phyloP scores from a whole-genome alignment of 176 grass and related monocot genomes.

The Olyra latifolia region DNA sequence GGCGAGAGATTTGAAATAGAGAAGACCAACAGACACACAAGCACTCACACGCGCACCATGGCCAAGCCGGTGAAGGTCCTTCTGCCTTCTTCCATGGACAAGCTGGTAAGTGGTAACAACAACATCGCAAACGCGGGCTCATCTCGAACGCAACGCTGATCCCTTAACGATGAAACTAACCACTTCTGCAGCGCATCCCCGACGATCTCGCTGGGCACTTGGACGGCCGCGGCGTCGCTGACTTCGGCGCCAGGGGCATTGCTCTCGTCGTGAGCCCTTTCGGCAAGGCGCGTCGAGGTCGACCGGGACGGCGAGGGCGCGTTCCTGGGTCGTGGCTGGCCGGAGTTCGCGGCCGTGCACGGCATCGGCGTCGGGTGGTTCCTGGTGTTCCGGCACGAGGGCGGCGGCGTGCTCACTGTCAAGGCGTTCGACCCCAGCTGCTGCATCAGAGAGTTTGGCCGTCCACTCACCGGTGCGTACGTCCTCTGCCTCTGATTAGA shows the following conservation, averaged over 20 bases:
- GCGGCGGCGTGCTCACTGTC: conserved; percentile 16
- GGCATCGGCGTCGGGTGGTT: conserved; percentile 28
- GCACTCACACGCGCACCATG: too few relatives aligned
- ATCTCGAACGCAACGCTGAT: too few relatives aligned
- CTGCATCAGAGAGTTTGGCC: conserved; percentile 6
- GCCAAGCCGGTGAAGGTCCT: too few relatives aligned
- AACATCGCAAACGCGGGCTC: too few relatives aligned
- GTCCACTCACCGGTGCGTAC: neutral
- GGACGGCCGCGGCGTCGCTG: neutral
- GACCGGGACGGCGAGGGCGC: conserved; percentile 26
- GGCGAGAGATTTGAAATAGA: too few relatives aligned
- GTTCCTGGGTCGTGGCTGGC: conserved; percentile 37
- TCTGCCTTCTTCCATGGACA: too few relatives aligned
- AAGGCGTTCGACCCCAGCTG: conserved; percentile 35
- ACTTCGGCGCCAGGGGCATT: neutral
- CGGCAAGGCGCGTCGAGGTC: conserved; percentile 36
- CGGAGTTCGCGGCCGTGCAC: conserved; percentile 35
- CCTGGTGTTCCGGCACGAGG: conserved; percentile 34
- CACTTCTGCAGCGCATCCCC: too few relatives aligned
- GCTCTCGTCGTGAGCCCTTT: conserved; percentile 26
- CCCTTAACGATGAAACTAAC: too few relatives aligned
- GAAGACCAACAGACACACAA: too few relatives aligned
- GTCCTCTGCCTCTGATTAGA: too few relatives aligned
- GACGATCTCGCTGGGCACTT: neutral
- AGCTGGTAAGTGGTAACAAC: too few relatives aligned